Percentiles rank a stretch among this genome's conserved stretches.
phyloP scores from a whole-genome alignment of 2,329 filamentous ascomycete genomes.

The Cephalotrichum gorgonifer region DNA sequence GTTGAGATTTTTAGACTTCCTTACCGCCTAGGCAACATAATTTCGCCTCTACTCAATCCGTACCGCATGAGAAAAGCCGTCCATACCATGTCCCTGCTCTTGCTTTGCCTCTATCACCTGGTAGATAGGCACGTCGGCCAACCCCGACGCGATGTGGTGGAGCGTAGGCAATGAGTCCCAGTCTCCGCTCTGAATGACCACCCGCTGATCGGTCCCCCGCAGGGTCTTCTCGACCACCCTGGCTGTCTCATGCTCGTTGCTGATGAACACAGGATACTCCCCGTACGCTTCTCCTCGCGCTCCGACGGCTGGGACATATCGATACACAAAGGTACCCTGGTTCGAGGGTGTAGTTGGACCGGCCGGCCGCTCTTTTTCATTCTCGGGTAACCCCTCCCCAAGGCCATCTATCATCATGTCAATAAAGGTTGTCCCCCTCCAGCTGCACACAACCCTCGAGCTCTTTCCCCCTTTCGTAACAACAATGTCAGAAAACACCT shows the following conservation, averaged over 20 bases:
- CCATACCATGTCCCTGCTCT: neutral
- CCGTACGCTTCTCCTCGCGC: conserved; percentile 38
- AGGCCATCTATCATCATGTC: conserved; percentile 20
- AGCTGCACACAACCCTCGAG: conserved; percentile 26
- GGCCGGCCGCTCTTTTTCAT: neutral
- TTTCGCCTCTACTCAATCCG: conserved; percentile 1
- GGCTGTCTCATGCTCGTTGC: conserved; percentile 17
- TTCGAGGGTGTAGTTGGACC: conserved; percentile 19
- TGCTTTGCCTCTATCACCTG: conserved; percentile 7
- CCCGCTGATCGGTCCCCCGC: conserved; percentile 20
- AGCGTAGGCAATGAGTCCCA: conserved; percentile 49
- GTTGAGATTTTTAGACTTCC: too few species aligned
- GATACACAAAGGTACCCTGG: conserved; percentile 41
- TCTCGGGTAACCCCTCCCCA: too few species aligned
- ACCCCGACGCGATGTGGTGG: conserved; percentile 41
- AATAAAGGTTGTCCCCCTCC: conserved; percentile 29
- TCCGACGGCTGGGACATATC: conserved; percentile 46
- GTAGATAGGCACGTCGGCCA: conserved; percentile 38
- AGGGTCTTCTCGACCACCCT: conserved; percentile 14
- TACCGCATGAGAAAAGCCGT: conserved; percentile 1
- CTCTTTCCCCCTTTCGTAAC: conserved; percentile 18
- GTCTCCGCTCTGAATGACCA: conserved; percentile 37
- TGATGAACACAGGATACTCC: conserved; percentile 35
- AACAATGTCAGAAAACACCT: conserved; percentile 41
- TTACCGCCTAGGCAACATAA: neutral